Evolutionary conservation across 2,329 filamentous ascomycete genomes (phyloP).

Genomic region (Fusarium sp.): DNA sequence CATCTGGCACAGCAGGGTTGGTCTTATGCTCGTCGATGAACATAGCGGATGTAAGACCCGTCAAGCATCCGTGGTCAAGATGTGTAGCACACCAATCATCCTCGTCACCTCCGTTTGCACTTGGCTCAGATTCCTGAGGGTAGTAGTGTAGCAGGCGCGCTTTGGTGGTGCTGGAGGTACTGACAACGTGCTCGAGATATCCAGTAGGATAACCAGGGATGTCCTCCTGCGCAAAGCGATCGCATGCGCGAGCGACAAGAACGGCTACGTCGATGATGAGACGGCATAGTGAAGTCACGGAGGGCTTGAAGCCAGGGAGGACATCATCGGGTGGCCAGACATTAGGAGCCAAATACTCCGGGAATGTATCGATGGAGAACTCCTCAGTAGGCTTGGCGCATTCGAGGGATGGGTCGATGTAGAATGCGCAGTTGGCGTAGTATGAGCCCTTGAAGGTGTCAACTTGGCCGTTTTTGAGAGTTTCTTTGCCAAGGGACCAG

Average conservation of each 20-base stretch:
- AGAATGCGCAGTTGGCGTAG: constrained; percentile 86
- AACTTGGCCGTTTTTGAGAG: constrained; percentile 78
- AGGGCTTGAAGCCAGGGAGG: constrained; percentile 79
- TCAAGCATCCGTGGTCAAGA: constrained; percentile 92
- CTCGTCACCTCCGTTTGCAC: constrained; percentile 60
- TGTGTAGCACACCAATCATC: constrained; percentile 97
- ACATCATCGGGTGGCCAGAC: constrained; percentile 80
- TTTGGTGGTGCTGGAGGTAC: constrained; percentile 87
- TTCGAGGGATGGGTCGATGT: constrained; percentile 71
- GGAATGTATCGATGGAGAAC: constrained; percentile 72
- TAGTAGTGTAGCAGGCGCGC: constrained; percentile 94
- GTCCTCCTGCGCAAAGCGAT: constrained; percentile 82
- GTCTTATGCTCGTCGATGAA: constrained; percentile 81
- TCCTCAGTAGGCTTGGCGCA: constrained; percentile 69
- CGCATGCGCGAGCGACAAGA: constrained; percentile 89
- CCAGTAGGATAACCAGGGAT: constrained; percentile 79
- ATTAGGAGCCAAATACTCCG: constrained; percentile 90
- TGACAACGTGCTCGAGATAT: constrained; percentile 89
- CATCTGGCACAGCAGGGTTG: constrained; percentile 49
- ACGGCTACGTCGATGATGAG: constrained; percentile 91
- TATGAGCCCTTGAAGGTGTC: constrained; percentile 86
- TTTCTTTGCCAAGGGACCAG: constrained; percentile 87
- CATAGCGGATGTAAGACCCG: constrained; percentile 94
- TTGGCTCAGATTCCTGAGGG: constrained; percentile 64
- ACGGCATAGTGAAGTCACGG: constrained; percentile 79